These are phyloP conservation scores for Paracamarosporium sp. DNA, from an alignment of 2,329 filamentous ascomycete species.

Conservation along the genomic window DNA sequence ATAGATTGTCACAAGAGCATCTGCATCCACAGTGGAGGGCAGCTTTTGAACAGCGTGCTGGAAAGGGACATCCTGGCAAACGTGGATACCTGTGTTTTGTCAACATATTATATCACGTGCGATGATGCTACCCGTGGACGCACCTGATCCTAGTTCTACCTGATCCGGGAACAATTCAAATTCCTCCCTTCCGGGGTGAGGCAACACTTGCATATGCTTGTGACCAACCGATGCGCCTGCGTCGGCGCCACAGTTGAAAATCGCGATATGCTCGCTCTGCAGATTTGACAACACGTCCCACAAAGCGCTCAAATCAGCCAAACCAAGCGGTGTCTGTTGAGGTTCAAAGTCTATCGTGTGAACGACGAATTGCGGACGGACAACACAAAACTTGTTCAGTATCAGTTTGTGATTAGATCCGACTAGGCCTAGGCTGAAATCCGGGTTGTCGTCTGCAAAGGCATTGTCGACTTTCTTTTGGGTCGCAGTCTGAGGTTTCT, in stretches of 20 bases:
- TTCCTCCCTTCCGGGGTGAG: background rate
- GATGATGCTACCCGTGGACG: background rate
- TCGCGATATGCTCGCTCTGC: conserved; percentile 7
- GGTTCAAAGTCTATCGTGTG: conserved; percentile 8
- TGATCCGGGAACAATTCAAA: conserved; percentile 6
- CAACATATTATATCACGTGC: background rate
- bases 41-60: conserved; percentile 5
- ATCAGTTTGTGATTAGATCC: conserved; percentile 6
- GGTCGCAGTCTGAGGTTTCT: conserved; percentile 6
- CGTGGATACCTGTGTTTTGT: background rate
- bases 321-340: conserved; percentile 2
- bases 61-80: background rate
- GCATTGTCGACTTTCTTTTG: conserved; percentile 7
- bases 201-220: conserved; percentile 11
- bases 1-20: background rate
- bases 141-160: background rate
- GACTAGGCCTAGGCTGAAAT: conserved; percentile 5
- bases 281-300: background rate
- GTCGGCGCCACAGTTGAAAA: conserved; percentile 10
- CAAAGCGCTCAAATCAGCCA: background rate
- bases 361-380: conserved; percentile 6
- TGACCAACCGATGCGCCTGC: conserved; percentile 7
- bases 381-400: conserved; percentile 10
- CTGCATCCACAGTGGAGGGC: background rate
- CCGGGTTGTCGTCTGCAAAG: conserved; percentile 6